phyloP scores from a whole-genome alignment of 2,329 filamentous ascomycete genomes.

The Aspergillus sergii region DNA sequence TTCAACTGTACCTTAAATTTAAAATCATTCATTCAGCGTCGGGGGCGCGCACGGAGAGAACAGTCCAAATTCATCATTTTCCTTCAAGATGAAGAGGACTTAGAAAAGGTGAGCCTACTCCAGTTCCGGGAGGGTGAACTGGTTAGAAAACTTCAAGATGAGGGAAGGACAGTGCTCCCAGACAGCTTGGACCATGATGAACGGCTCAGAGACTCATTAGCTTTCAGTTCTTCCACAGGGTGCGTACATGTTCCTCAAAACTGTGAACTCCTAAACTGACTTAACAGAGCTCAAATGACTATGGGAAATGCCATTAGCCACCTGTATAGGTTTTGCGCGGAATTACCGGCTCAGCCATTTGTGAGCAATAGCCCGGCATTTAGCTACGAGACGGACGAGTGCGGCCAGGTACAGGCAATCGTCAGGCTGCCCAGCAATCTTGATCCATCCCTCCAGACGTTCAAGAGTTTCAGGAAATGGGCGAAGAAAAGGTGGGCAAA shows the following conservation, averaged over 20 bases:
- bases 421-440: slow-evolving; percentile 5
- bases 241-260: neutral
- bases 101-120: neutral
- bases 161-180: neutral
- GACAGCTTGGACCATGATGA: neutral
- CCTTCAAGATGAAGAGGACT: neutral
- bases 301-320: neutral
- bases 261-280: neutral
- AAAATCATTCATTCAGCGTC: slow-evolving; percentile 9
- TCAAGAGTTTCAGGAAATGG: slow-evolving; percentile 1
- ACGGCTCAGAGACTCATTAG: neutral
- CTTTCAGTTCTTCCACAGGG: neutral
- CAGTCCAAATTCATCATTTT: neutral
- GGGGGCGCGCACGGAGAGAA: slow-evolving; percentile 3
- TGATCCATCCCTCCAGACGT: slow-evolving; percentile 5
- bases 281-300: slow-evolving; percentile 2
- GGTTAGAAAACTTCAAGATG: neutral
- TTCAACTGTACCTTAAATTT: slow-evolving; percentile 1
- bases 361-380: neutral
- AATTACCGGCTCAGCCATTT: neutral
- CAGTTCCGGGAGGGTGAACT: neutral
- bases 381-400: neutral
- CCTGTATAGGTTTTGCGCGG: slow-evolving; percentile 4
- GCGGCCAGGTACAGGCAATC: neutral
- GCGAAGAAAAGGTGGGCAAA: neutral